These are phyloP conservation scores for Neobulgaria alba DNA, from an alignment of 2,329 filamentous ascomycete species.

Conservation along the genomic window DNA sequence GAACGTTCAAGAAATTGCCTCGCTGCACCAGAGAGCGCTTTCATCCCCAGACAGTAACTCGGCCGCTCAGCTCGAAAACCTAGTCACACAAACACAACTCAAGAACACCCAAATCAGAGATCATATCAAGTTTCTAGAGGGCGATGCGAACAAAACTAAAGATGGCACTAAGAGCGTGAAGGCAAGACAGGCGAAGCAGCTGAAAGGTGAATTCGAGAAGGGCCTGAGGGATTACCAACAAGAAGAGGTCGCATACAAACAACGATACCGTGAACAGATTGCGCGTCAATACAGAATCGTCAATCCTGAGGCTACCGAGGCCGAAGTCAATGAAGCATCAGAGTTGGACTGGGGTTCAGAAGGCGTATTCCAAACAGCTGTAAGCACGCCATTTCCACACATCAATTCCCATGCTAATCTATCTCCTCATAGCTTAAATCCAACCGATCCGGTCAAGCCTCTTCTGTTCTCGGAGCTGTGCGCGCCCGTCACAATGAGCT, in stretches of 20 bases:
- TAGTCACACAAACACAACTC: slow-evolving; percentile 61
- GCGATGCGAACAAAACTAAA: slow-evolving; percentile 56
- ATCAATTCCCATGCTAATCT: slow-evolving; percentile 6
- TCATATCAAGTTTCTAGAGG: slow-evolving; percentile 68
- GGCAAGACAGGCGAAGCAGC: slow-evolving; percentile 61
- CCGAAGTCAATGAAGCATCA: slow-evolving; percentile 60
- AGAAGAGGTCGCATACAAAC: slow-evolving; percentile 63
- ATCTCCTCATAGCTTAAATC: slow-evolving; percentile 51
- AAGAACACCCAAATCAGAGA: slow-evolving; percentile 70
- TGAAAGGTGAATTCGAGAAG: slow-evolving; percentile 65
- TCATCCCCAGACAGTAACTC: slow-evolving; percentile 50
- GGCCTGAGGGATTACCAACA: slow-evolving; percentile 62
- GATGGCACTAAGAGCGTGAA: slow-evolving; percentile 57
- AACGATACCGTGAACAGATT: slow-evolving; percentile 69
- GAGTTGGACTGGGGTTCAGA: slow-evolving; percentile 68
- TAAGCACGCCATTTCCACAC: slow-evolving; percentile 36
- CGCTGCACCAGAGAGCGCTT: slow-evolving; percentile 64
- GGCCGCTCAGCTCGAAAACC: slow-evolving; percentile 48
- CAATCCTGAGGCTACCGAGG: slow-evolving; percentile 69
- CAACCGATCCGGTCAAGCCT: slow-evolving; percentile 66
- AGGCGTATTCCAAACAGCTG: slow-evolving; percentile 74
- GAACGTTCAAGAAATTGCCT: slow-evolving; percentile 59
- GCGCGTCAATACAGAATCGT: slow-evolving; percentile 74
- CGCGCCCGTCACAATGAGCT: slow-evolving; percentile 78
- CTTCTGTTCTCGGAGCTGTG: slow-evolving; percentile 66